Conservation (phyloP, 2,329 filamentous ascomycete genomes). For the Alternaria infectoria region DNA sequence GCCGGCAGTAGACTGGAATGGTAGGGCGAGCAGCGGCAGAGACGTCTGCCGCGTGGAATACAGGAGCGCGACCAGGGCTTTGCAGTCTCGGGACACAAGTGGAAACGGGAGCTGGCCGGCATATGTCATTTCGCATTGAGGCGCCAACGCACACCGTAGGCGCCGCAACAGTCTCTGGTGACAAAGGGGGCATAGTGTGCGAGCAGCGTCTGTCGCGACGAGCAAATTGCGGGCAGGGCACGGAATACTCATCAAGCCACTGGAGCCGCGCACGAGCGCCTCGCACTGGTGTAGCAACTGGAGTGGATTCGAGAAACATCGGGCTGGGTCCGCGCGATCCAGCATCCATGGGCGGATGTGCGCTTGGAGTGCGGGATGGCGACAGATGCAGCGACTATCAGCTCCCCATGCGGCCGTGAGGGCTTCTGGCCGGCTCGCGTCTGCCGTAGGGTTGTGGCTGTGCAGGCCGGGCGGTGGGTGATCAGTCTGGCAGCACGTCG, state of each 20-base stretch:
- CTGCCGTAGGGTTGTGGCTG: slow-evolving; percentile 46
- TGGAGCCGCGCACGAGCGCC: slow-evolving; percentile 29
- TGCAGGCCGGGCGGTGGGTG: slow-evolving; percentile 33
- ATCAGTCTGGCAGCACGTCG: slow-evolving; percentile 16
- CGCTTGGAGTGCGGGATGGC: slow-evolving; percentile 30
- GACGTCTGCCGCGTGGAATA: slow-evolving; percentile 24
- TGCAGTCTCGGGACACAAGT: slow-evolving; percentile 20
- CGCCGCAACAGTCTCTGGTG: slow-evolving; percentile 24
- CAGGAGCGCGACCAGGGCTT: slow-evolving; percentile 23
- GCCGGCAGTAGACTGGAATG: slow-evolving; percentile 27
- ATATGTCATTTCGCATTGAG: slow-evolving; percentile 40
- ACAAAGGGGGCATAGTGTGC: slow-evolving; percentile 24
- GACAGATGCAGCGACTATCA: slow-evolving; percentile 44
- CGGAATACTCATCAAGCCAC: slow-evolving; percentile 28
- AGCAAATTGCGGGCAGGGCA: slow-evolving; percentile 35
- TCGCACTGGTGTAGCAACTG: slow-evolving; percentile 23
- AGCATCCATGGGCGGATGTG: slow-evolving; percentile 23
- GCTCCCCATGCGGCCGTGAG: slow-evolving; percentile 29
- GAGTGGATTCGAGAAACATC: slow-evolving; percentile 40
- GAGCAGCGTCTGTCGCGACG: slow-evolving; percentile 12
- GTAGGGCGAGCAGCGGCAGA: slow-evolving; percentile 23
- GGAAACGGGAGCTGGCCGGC: slow-evolving; percentile 25
- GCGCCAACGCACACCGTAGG: slow-evolving; percentile 39
- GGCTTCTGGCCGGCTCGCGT: slow-evolving; percentile 34
- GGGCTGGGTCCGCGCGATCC: slow-evolving; percentile 33